Base-by-base conservation (phyloP, 441 rosid genomes). In the Mallotus repandus region DNA sequence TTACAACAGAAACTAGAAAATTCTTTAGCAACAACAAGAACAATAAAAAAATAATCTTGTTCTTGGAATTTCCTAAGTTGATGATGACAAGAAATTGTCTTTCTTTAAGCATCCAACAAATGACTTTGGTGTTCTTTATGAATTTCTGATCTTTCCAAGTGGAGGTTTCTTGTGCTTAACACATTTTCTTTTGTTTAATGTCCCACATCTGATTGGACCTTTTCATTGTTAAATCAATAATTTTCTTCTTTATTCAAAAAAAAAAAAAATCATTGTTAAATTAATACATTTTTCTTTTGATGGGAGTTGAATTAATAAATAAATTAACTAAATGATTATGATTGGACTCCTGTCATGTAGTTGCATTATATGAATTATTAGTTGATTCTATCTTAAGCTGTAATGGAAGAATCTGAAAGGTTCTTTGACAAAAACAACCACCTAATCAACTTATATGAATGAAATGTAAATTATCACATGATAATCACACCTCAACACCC, bases 51-150 rank as follows among this genome's bases (percentile, higher is more conserved):
- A 76, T 70, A 77, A 78, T 61, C 55, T 72, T 64, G 68, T 59
- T 64, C n/a, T 21, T 57, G 82, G 81, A 77, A 71, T 78, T 74
- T 74, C 55, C 64, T 1, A 25, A 73, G 83, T 79, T 78, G 81
- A 76, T 61, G 78, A 75, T 82, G 78, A 77, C 83, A 76, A 84
- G 85, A 81, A 82, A 81, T 72, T 57, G 41, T 63, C 50, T 29
- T 63, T 66, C 32, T 69, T 25, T 56, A 63, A 57, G 75, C 80
- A 69, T 70, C 74, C 22, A 74, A 59, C 48, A 52, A 48, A 53
- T 13, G 2, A n/a, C 14, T 70, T 35, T 62, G 76, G 72, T 35
- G 21, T 67, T 66, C 52, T 48, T 61, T 8, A 10, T 48, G 11
- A 16, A 29, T 58, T 38, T 70, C 63, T 65, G 69, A 21, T 68